Evolutionary conservation across 768 basidiomycete genomes (phyloP), one percentile per base, ranked within the genome.

Genomic region (Plicaturopsis crispa): DNA sequence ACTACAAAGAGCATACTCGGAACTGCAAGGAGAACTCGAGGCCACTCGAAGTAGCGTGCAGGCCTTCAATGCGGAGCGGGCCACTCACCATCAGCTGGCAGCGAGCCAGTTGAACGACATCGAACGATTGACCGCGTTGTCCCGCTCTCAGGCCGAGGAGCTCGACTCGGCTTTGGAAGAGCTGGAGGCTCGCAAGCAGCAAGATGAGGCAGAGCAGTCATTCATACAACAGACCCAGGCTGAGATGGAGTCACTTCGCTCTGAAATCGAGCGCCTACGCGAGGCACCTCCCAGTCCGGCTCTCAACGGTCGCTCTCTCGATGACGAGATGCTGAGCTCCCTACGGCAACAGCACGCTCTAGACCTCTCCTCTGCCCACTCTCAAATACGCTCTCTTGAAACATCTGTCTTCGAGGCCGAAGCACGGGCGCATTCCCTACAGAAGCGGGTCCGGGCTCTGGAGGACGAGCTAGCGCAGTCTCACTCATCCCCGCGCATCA

Each of bases 301-400:
- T 0, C 52, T 55, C n/a, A 53, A 63, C 3, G 52, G 62, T 36
- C 70, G 69, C 33, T 79, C 81, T 19, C 62, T 89, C 24, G 79
- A 84, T 59, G 74, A 75, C 49, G 88, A 90, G 60, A 72, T 89
- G 64, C 56, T 87, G 14, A 71, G 73, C 40, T 74, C 80, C 18
- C 59, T 84, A 23, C 69, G 49, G 33, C 84, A 89, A 50, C 83
- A 87, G 46, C 84, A 89, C 49, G 69, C 73, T 10, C 72, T 93
- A 41, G 88, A 90, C 42, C 68, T 92, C 5, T 91, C 88, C 24
- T 65, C 75, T 8, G 78, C 88, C 3, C 85, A 85, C 24, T 85
- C 84, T 0, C 78, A 79, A 52, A 81, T 92, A 35, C 77, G 90
- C 8, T 71, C 74, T 3, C 66, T 91, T 49, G 87, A 93, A 59